Evolutionary conservation across 306 rosid species (phyloP).

Genomic region (Fragaria iinumae): DNA sequence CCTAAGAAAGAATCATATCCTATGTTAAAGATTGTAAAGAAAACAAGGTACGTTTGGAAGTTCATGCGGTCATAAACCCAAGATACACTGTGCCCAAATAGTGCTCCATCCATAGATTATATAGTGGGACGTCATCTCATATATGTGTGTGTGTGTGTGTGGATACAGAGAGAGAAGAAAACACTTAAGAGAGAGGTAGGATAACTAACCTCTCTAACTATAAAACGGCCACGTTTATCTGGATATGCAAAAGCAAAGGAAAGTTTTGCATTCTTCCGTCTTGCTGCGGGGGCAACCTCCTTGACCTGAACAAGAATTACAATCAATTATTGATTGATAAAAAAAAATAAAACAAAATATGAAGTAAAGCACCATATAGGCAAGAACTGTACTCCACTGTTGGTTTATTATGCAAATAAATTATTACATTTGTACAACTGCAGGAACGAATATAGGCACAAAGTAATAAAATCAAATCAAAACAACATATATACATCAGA

Average conservation of each 20-base stretch:
- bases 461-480: not conserved
- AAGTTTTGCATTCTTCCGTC: conserved; percentile 83
- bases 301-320: conserved; percentile 54
- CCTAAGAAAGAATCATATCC: not conserved
- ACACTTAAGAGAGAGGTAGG: not conserved
- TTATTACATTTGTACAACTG: not conserved
- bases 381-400: not conserved
- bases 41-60: not conserved
- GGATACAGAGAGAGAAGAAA: not conserved
- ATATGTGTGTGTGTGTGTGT: not conserved
- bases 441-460: not conserved
- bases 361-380: not conserved
- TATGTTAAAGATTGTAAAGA: not conserved
- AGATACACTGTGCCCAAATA: not conserved
- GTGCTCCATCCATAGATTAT: not conserved
- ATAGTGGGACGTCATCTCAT: too few relatives aligned
- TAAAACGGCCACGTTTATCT: conserved; percentile 79
- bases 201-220: conserved; percentile 61
- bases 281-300: conserved; percentile 90
- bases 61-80: not conserved
- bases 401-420: not conserved
- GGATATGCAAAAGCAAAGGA: conserved; percentile 95
- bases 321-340: conserved; percentile 17
- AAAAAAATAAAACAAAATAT: not conserved
- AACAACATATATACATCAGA: not conserved